Evolutionary conservation across 2,329 filamentous ascomycete genomes (phyloP).

Genomic region (Paraconiothyrium sp.): DNA sequence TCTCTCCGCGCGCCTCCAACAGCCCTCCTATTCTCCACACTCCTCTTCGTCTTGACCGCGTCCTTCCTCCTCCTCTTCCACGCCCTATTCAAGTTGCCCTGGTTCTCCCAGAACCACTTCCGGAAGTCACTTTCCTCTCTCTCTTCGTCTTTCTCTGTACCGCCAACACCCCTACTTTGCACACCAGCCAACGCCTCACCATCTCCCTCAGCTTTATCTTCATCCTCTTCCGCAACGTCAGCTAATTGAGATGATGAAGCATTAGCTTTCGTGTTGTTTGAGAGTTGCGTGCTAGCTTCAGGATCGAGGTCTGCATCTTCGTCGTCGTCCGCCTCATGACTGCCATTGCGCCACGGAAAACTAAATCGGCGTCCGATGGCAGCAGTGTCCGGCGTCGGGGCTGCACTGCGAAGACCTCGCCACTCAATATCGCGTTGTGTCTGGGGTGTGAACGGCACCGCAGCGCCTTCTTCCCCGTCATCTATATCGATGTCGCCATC

Average conservation of each 20-base stretch:
- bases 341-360: slow-evolving; percentile 57
- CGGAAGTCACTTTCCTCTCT: slow-evolving; percentile 66
- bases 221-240: slow-evolving; percentile 40
- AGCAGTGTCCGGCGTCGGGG: slow-evolving; percentile 93
- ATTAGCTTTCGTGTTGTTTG: slow-evolving; percentile 44
- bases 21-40: slow-evolving; percentile 65
- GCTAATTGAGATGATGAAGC: slow-evolving; percentile 27
- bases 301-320: slow-evolving; percentile 54
- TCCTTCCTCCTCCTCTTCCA: slow-evolving; percentile 67
- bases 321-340: slow-evolving; percentile 55
- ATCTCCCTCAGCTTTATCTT: slow-evolving; percentile 35
- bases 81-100: slow-evolving; percentile 58
- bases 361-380: slow-evolving; percentile 72
- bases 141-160: slow-evolving; percentile 31
- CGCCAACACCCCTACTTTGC: slow-evolving; percentile 20
- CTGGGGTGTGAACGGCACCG: slow-evolving; percentile 79
- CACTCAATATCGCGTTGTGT: slow-evolving; percentile 80
- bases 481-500: slow-evolving; percentile 52
- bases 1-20: slow-evolving; percentile 14
- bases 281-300: slow-evolving; percentile 36
- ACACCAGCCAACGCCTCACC: slow-evolving; percentile 12
- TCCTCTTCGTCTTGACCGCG: slow-evolving; percentile 67
- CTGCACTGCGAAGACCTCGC: slow-evolving; percentile 82
- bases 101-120: slow-evolving; percentile 68
- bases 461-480: slow-evolving; percentile 38